Conservation (phyloP, 1,139 yeast genomes). For the Hyphopichia pseudoburtonii region DNA sequence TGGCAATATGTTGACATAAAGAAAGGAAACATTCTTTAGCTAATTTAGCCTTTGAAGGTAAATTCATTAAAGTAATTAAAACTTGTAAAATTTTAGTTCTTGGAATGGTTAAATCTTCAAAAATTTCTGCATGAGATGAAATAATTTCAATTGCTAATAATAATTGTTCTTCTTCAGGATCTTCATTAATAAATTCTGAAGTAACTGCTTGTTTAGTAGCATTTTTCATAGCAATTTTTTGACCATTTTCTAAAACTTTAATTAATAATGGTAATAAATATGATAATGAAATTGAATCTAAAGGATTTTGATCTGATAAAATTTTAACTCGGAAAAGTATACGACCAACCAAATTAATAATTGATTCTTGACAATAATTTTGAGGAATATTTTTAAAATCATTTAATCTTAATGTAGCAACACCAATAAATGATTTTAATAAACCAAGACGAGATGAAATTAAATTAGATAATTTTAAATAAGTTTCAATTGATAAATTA, state of each 20-base stretch:
- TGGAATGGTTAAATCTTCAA: slow-evolving; percentile 67
- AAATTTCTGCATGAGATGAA: slow-evolving; percentile 71
- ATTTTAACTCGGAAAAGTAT: slow-evolving; percentile 75
- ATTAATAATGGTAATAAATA: slow-evolving; percentile 75
- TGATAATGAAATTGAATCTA: slow-evolving; percentile 67
- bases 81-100: slow-evolving; percentile 62
- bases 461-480: slow-evolving; percentile 43
- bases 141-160: slow-evolving; percentile 76
- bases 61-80: slow-evolving; percentile 62
- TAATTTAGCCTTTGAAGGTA: slow-evolving; percentile 76
- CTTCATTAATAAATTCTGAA: slow-evolving; percentile 73
- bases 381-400: slow-evolving; percentile 40
- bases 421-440: slow-evolving; percentile 57
- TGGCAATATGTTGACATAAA: slow-evolving; percentile 71
- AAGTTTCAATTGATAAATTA: slow-evolving; percentile 33
- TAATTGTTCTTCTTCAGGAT: slow-evolving; percentile 84
- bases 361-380: slow-evolving; percentile 49
- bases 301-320: slow-evolving; percentile 68
- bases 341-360: slow-evolving; percentile 57
- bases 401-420: slow-evolving; percentile 61
- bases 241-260: slow-evolving; percentile 62
- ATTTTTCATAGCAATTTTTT: slow-evolving; percentile 49
- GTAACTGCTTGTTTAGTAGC: slow-evolving; percentile 48
- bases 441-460: slow-evolving; percentile 50
- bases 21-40: slow-evolving; percentile 82